A percentile compares a stretch with the other conserved stretches of the same genome.
phyloP scores from a whole-genome alignment of 2,329 filamentous ascomycete species.

The Fusarium sp. region DNA sequence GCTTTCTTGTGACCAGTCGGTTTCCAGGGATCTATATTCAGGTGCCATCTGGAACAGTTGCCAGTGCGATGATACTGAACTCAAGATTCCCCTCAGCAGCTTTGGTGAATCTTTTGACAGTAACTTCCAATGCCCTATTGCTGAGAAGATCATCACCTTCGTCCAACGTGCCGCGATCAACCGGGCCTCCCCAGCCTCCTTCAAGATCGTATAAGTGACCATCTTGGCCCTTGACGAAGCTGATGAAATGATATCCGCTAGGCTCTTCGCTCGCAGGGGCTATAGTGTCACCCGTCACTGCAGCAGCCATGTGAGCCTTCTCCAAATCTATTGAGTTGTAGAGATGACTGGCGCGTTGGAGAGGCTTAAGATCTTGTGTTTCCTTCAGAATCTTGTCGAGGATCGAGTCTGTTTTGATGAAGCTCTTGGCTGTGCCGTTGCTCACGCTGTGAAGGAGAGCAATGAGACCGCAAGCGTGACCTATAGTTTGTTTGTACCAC shows the following conservation, averaged over 20 bases:
- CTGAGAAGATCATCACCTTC: slow-evolving; percentile 71
- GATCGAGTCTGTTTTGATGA: slow-evolving; percentile 63
- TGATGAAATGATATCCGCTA: slow-evolving; percentile 80
- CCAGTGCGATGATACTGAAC: slow-evolving; percentile 53
- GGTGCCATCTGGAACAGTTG: slow-evolving; percentile 30
- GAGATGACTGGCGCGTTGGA: slow-evolving; percentile 71
- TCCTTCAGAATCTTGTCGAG: slow-evolving; percentile 68
- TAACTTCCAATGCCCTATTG: slow-evolving; percentile 72
- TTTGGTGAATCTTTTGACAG: slow-evolving; percentile 56
- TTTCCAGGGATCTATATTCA: not conserved
- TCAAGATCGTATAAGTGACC: slow-evolving; percentile 81
- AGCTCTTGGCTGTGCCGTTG: slow-evolving; percentile 70
- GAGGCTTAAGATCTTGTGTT: slow-evolving; percentile 69
- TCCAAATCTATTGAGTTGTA: slow-evolving; percentile 78
- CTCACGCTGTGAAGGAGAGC: slow-evolving; percentile 77
- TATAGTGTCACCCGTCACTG: slow-evolving; percentile 71
- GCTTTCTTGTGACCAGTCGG: not conserved
- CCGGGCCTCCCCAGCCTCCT: slow-evolving; percentile 75
- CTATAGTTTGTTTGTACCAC: slow-evolving; percentile 89
- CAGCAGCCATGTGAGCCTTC: slow-evolving; percentile 76
- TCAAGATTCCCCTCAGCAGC: slow-evolving; percentile 48
- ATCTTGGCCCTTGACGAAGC: slow-evolving; percentile 75
- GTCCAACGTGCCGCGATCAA: slow-evolving; percentile 68
- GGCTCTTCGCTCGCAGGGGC: slow-evolving; percentile 69
- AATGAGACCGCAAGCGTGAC: slow-evolving; percentile 83